A percentile compares a stretch with the other conserved stretches of the same genome.
phyloP scores from a whole-genome alignment of 2,329 filamentous ascomycete species.

The Aspergillus puulaauensis region DNA sequence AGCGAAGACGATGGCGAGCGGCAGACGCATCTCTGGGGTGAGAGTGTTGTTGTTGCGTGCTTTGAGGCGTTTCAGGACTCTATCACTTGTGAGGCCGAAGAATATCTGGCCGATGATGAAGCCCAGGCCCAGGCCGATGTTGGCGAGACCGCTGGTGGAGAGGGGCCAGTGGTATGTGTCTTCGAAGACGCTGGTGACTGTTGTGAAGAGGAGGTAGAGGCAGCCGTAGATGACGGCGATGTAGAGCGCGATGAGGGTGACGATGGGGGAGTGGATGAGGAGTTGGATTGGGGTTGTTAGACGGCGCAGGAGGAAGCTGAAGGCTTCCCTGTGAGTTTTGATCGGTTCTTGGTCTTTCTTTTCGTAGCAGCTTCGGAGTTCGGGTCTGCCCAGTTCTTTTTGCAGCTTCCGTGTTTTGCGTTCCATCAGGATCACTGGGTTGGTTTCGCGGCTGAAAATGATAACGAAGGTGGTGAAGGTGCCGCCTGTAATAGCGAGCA shows the following conservation, averaged over 20 bases:
- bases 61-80: too few relatives aligned
- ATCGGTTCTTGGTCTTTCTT: not conserved
- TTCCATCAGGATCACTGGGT: constrained; percentile 13
- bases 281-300: constrained; percentile 3
- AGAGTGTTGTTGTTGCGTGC: constrained; percentile 22
- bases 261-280: constrained; percentile 12
- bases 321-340: not conserved
- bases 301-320: not conserved
- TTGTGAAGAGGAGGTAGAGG: constrained; percentile 54
- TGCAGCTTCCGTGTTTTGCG: constrained; percentile 10
- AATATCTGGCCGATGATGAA: constrained; percentile 22
- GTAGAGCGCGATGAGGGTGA: constrained; percentile 6
- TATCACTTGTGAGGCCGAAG: constrained; percentile 25
- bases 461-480: constrained; percentile 5
- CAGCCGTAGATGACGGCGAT: constrained; percentile 12
- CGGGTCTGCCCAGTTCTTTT: constrained; percentile 6
- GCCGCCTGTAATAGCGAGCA: constrained; percentile 11
- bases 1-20: constrained; percentile 53
- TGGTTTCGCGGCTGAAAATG: constrained; percentile 17
- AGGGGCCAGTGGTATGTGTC: constrained; percentile 44
- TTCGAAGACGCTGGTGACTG: constrained; percentile 48
- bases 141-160: constrained; percentile 43
- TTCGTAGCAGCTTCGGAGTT: constrained; percentile 18
- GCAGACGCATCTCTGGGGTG: constrained; percentile 45
- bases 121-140: constrained; percentile 48